phyloP scores from a whole-genome alignment of 805 yeast genomes.

The Hanseniaspora vineae region DNA sequence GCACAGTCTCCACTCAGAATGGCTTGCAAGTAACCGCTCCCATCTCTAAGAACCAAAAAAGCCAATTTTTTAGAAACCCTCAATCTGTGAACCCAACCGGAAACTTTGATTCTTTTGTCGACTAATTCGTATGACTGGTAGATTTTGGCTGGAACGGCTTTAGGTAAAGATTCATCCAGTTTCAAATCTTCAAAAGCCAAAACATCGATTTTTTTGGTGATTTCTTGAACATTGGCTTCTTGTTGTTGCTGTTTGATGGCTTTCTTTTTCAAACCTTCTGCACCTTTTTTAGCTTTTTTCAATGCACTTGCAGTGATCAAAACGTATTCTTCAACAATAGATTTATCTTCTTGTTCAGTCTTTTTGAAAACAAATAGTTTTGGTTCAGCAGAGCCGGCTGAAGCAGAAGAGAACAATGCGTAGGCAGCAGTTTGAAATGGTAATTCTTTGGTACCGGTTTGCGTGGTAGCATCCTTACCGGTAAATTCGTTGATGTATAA shows the following conservation, averaged over 20 bases:
- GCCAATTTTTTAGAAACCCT: conserved; percentile 87
- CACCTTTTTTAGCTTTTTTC: conserved; percentile 94
- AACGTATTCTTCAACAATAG: conserved; percentile 37
- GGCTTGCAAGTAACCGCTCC: conserved; percentile 81
- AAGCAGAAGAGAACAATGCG: conserved; percentile 39
- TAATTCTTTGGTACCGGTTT: conserved; percentile 47
- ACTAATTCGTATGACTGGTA: conserved; percentile 37
- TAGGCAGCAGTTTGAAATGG: conserved; percentile 80
- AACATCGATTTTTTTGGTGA: conserved; percentile 64
- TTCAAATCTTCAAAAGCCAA: conserved; percentile 45
- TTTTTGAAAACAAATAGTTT: conserved; percentile 49
- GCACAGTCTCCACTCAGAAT: conserved; percentile 88
- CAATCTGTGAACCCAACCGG: conserved; percentile 95
- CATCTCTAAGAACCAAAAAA: conserved; percentile 88
- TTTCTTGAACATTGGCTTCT: conserved; percentile 35
- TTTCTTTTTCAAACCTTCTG: conserved; percentile 76
- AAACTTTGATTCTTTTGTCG: conserved; percentile 60
- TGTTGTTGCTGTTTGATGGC: conserved; percentile 39
- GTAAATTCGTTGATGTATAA: conserved; percentile 61
- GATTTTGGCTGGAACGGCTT: conserved; percentile 58
- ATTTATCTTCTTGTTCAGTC: conserved; percentile 34
- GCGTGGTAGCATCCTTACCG: conserved; percentile 51
- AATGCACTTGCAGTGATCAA: conserved; percentile 83
- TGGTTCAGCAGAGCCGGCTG: conserved; percentile 25
- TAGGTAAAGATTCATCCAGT: conserved; percentile 63